These are phyloP conservation scores for Cladophialophora carrionii DNA, from an alignment of 2,329 filamentous ascomycete genomes.

Conservation along the genomic window DNA sequence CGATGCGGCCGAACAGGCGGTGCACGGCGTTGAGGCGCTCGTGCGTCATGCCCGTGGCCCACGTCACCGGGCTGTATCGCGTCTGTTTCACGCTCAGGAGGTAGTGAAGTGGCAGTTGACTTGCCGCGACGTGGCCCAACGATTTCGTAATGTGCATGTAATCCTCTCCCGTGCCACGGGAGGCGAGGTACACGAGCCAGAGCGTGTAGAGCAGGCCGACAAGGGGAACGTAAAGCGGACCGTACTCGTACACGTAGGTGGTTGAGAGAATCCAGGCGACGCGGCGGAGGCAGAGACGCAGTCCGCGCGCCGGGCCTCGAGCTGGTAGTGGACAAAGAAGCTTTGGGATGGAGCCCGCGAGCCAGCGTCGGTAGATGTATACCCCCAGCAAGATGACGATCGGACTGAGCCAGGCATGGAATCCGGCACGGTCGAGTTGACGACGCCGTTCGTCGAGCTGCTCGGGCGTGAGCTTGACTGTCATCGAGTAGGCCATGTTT, in stretches of 20 bases:
- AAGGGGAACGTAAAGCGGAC: constrained; percentile 31
- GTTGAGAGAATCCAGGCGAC: constrained; percentile 30
- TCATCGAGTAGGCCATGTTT: constrained; percentile 53
- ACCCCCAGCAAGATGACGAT: constrained; percentile 51
- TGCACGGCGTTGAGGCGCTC: constrained; percentile 61
- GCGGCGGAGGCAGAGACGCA: constrained; percentile 20
- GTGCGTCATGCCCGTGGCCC: constrained; percentile 59
- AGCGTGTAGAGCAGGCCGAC: constrained; percentile 29
- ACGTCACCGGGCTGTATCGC: constrained; percentile 50
- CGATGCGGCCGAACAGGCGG: constrained; percentile 60
- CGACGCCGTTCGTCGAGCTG: constrained; percentile 57
- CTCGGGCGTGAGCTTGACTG: constrained; percentile 51
- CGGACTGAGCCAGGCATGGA: constrained; percentile 60
- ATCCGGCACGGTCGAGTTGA: constrained; percentile 59
- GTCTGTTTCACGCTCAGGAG: constrained; percentile 52
- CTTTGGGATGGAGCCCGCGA: not conserved
- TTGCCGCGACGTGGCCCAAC: constrained; percentile 62
- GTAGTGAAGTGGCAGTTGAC: constrained; percentile 64
- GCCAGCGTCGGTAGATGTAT: constrained; percentile 41
- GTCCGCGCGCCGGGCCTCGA: not conserved
- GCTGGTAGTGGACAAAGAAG: constrained; percentile 21
- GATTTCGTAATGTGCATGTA: constrained; percentile 67
- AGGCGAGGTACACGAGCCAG: constrained; percentile 35
- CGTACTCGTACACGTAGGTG: constrained; percentile 34
- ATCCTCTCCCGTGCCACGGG: constrained; percentile 45